These are phyloP conservation scores for Harrya chromipes DNA, from an alignment of 768 basidiomycete genomes.

Conservation along the genomic window DNA sequence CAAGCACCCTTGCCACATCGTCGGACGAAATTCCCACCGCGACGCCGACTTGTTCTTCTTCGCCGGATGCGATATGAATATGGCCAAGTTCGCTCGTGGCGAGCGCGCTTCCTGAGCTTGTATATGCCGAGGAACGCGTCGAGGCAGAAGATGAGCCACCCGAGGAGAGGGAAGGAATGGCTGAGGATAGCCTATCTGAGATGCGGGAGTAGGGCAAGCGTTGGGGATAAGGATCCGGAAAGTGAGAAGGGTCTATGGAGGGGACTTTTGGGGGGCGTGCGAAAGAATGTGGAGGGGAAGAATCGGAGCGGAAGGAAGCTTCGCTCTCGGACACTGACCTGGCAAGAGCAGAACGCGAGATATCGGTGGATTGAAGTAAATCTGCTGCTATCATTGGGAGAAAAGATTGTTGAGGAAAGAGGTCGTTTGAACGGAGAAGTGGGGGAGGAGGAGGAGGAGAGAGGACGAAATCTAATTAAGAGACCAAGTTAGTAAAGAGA, in stretches of 20 bases:
- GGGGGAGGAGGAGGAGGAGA: constrained; percentile 32
- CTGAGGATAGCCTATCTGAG: constrained; percentile 33
- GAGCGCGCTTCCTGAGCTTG: constrained; percentile 62
- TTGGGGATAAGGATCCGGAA: constrained; percentile 71
- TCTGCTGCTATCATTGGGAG: constrained; percentile 15
- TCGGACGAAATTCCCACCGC: constrained; percentile 65
- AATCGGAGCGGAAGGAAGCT: constrained; percentile 36
- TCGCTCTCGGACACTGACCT: constrained; percentile 42
- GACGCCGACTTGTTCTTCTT: constrained; percentile 50
- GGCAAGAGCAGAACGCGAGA: constrained; percentile 35
- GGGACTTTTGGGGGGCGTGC: constrained; percentile 44
- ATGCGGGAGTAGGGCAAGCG: constrained; percentile 44
- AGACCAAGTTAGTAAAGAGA: no score
- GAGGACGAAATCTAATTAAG: constrained; percentile 8
- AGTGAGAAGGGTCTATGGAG: constrained; percentile 60
- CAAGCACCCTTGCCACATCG: constrained; percentile 58
- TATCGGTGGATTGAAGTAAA: no score
- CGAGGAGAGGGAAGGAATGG: constrained; percentile 63
- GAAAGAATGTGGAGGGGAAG: constrained; percentile 35
- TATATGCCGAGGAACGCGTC: constrained; percentile 75
- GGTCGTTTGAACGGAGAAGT: constrained; percentile 29
- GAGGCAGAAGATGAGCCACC: constrained; percentile 69
- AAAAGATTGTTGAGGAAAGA: not conserved
- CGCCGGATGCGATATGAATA: constrained; percentile 61
- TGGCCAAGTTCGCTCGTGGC: constrained; percentile 60